Conservation (phyloP, 176 grass and related monocot species). For the Zoysia pacifica region DNA sequence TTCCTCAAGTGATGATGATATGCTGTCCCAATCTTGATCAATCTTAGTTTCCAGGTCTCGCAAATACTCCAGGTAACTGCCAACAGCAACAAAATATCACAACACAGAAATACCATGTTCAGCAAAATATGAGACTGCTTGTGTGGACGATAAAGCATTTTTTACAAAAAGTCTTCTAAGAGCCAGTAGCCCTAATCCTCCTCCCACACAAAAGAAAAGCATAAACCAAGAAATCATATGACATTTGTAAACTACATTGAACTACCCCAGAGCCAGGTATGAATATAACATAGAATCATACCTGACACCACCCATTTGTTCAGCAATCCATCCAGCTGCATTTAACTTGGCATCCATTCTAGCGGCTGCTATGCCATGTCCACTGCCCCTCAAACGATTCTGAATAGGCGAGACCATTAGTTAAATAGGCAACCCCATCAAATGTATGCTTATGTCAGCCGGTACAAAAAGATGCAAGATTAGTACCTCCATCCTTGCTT, state of each 20-base stretch:
- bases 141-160: background rate
- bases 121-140: constrained; percentile 8
- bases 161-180: constrained; percentile 14
- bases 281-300: constrained; percentile 44
- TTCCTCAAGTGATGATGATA: constrained; percentile 84
- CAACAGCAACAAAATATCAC: constrained; percentile 43
- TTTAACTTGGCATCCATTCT: constrained; percentile 99
- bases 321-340: constrained; percentile 84
- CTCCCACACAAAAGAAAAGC: background rate
- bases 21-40: constrained; percentile 95
- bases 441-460: constrained; percentile 28
- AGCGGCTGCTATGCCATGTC: constrained; percentile 88
- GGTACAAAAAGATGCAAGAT: constrained; percentile 23
- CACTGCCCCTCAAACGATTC: constrained; percentile 95
- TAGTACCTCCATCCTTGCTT: constrained; percentile 96
- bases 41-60: constrained; percentile 81
- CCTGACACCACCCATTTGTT: constrained; percentile 98
- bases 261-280: background rate
- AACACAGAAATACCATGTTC: background rate
- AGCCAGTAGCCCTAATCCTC: background rate
- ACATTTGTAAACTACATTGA: constrained; percentile 1
- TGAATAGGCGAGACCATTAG: constrained; percentile 49
- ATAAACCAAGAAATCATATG: constrained; percentile 1
- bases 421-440: constrained; percentile 42
- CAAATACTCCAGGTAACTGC: constrained; percentile 92